Evolutionary conservation across 2,329 filamentous ascomycete species (phyloP).

Genomic region (Phialophora tarda): DNA sequence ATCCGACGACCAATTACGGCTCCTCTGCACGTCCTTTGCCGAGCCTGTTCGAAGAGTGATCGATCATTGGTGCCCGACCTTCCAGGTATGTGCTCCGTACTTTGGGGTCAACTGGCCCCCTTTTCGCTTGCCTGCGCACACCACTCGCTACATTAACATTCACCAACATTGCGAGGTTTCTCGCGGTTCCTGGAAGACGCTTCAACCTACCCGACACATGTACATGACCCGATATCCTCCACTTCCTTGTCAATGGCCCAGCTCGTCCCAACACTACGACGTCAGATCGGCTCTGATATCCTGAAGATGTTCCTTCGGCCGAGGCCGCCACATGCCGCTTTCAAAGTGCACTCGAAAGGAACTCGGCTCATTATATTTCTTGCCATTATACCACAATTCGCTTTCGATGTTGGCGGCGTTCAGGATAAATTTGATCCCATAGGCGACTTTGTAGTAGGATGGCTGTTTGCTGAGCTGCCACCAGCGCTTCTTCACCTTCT

Average conservation of each 20-base stretch:
- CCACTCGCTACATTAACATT: background rate
- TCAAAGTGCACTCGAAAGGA: conserved; percentile 14
- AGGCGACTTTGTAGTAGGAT: conserved; percentile 13
- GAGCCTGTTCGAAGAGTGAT: background rate
- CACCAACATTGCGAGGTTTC: background rate
- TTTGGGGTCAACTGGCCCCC: too few relatives aligned
- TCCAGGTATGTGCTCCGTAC: background rate
- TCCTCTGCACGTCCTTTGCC: background rate
- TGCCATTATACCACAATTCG: conserved; percentile 11
- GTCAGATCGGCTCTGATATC: background rate
- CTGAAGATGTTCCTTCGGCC: conserved; percentile 11
- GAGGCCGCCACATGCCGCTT: conserved; percentile 14
- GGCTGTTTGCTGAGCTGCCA: conserved; percentile 10
- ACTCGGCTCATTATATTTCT: conserved; percentile 6
- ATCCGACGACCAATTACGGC: conserved; percentile 13
- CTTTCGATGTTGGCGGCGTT: conserved; percentile 16
- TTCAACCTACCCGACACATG: background rate
- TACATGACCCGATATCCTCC: background rate
- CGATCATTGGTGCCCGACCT: background rate
- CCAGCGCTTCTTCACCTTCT: conserved; percentile 17
- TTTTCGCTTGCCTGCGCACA: background rate
- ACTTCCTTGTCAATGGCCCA: background rate
- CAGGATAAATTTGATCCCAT: conserved; percentile 11
- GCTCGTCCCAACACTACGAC: background rate
- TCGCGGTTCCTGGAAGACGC: background rate